A percentile compares a stretch with the other conserved stretches of the same genome.
These are phyloP conservation scores for Nicotiana rustica DNA, from an alignment of 305 asterid species.

Conservation along the genomic window DNA sequence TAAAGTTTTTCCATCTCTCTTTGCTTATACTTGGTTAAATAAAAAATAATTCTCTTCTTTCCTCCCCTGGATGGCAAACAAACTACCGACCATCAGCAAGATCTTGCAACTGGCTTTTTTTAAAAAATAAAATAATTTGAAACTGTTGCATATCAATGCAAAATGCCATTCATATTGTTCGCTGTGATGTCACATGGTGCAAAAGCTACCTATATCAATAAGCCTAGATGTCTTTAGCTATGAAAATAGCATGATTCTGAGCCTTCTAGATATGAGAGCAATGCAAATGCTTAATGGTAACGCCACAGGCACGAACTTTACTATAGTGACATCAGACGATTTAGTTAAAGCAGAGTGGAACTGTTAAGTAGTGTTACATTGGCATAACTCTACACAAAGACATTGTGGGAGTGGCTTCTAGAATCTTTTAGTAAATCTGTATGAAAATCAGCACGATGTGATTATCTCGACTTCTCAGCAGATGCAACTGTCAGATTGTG, in stretches of 20 bases:
- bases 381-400: background rate
- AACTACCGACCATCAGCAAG: background rate
- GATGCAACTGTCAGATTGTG: slow-evolving; percentile 7
- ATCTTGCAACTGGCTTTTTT: background rate
- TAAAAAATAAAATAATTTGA: background rate
- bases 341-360: background rate
- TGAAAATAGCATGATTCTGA: background rate
- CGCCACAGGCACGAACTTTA: background rate
- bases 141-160: background rate
- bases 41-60: background rate
- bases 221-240: background rate
- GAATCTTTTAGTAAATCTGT: background rate
- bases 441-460: background rate
- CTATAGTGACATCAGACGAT: background rate
- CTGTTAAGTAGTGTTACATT: background rate
- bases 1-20: background rate
- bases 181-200: background rate
- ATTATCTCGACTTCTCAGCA: slow-evolving; percentile 11
- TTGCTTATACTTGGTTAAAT: background rate
- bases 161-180: background rate
- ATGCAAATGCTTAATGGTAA: background rate
- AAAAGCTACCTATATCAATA: background rate
- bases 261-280: background rate
- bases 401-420: background rate
- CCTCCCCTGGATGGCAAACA: background rate